phyloP scores from a whole-genome alignment of 768 basidiomycete genomes.

The Kwoniella dendrophila region DNA sequence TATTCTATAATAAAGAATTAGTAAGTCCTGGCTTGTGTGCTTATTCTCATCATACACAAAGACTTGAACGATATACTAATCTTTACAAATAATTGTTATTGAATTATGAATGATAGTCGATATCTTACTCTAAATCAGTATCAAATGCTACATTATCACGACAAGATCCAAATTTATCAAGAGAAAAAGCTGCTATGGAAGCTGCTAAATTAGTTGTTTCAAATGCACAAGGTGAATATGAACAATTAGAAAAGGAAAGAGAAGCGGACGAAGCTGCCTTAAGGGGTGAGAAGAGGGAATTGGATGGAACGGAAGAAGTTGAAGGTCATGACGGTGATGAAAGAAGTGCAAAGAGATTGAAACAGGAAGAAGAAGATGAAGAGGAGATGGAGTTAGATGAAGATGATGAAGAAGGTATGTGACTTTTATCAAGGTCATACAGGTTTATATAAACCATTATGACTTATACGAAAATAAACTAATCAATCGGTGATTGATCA shows the following conservation, averaged over 20 bases:
- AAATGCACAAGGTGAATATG: constrained; percentile 60
- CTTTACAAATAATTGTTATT: neutral
- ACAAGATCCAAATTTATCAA: constrained; percentile 64
- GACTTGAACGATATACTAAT: neutral
- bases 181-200: constrained; percentile 51
- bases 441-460: neutral
- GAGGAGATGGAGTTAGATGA: constrained; percentile 92
- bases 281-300: constrained; percentile 60
- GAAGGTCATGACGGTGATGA: constrained; percentile 62
- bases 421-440: neutral
- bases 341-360: constrained; percentile 69
- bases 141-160: constrained; percentile 78
- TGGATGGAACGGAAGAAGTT: constrained; percentile 65
- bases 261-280: constrained; percentile 62
- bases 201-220: constrained; percentile 56
- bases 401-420: constrained; percentile 51
- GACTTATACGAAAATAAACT: neutral
- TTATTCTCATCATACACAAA: neutral
- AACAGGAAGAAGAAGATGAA: constrained; percentile 67
- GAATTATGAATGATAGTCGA: constrained; percentile 63
- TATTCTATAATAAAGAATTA: constrained; percentile 89
- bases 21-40: constrained; percentile 62
- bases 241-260: constrained; percentile 57
- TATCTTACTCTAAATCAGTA: constrained; percentile 85
- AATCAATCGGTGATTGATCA: constrained; percentile 31